phyloP scores from a whole-genome alignment of 2,329 filamentous ascomycete genomes.

The Colletotrichum noveboracense region DNA sequence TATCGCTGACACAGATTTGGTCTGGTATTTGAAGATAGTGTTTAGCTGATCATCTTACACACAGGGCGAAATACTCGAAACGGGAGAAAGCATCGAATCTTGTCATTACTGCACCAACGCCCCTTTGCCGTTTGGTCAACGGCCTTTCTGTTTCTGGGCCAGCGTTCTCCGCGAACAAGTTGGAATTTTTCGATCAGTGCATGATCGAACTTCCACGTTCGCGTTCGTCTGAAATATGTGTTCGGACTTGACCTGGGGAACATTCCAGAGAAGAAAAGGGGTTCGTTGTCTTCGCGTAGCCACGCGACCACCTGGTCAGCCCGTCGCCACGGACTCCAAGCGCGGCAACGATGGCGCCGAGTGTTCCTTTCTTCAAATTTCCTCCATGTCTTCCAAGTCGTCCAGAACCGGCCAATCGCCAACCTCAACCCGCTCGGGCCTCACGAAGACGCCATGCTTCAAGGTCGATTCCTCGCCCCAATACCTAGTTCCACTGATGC shows the following conservation, averaged over 20 bases:
- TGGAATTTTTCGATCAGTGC: not conserved
- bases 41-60: conserved; percentile 2
- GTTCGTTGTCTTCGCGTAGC: not conserved
- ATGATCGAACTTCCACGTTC: conserved; percentile 2
- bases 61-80: conserved; percentile 8
- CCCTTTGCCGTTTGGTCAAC: not conserved
- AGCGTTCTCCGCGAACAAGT: not conserved
- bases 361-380: conserved; percentile 54
- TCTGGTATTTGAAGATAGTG: not conserved
- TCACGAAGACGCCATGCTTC: conserved; percentile 80
- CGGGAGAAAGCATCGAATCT: conserved; percentile 16
- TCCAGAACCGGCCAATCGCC: conserved; percentile 76
- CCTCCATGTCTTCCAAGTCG: conserved; percentile 79
- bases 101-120: conserved; percentile 9
- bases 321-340: not conserved
- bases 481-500: conserved; percentile 69
- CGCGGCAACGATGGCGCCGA: not conserved
- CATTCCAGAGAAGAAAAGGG: conserved; percentile 1
- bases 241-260: conserved; percentile 8
- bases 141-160: not conserved
- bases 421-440: conserved; percentile 77
- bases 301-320: not conserved
- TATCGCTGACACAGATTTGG: conserved; percentile 7
- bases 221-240: conserved; percentile 10
- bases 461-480: conserved; percentile 68